These are phyloP conservation scores for Capsicum baccatum DNA, from an alignment of 257 asterid genomes.

Conservation along the genomic window DNA sequence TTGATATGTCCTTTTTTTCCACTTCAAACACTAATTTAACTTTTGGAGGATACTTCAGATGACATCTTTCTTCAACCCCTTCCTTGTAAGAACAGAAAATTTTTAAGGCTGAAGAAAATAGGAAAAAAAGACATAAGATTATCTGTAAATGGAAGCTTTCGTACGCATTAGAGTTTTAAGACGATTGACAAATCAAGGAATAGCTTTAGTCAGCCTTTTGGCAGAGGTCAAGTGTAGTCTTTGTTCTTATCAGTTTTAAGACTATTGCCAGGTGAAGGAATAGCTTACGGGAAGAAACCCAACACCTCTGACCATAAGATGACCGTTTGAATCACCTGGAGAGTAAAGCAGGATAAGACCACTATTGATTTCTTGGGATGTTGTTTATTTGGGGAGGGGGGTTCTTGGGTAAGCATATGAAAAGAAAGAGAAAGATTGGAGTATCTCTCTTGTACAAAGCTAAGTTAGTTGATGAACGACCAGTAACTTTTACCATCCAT, in stretches of 20 bases:
- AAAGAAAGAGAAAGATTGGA: neutral
- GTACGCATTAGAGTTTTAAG: neutral
- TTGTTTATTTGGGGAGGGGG: neutral
- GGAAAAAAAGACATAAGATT: neutral
- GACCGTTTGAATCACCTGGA: neutral
- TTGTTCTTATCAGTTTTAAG: neutral
- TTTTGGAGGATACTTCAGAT: neutral
- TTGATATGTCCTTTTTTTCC: neutral
- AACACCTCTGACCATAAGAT: constrained; percentile 3
- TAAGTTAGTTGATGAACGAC: neutral
- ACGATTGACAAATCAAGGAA: constrained; percentile 7
- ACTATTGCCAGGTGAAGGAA: constrained; percentile 14
- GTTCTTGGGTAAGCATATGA: neutral
- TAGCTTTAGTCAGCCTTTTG: constrained; percentile 2
- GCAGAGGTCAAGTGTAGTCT: neutral
- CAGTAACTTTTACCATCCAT: neutral
- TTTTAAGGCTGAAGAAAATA: neutral
- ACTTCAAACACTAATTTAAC: neutral
- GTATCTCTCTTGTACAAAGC: neutral
- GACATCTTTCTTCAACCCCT: neutral
- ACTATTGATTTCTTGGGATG: neutral
- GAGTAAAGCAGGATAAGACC: neutral
- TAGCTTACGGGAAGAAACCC: neutral
- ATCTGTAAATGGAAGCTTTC: constrained; percentile 18
- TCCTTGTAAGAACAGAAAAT: neutral